Conservation (phyloP, 345 rosid genomes). For the Eucalyptus sp. region DNA sequence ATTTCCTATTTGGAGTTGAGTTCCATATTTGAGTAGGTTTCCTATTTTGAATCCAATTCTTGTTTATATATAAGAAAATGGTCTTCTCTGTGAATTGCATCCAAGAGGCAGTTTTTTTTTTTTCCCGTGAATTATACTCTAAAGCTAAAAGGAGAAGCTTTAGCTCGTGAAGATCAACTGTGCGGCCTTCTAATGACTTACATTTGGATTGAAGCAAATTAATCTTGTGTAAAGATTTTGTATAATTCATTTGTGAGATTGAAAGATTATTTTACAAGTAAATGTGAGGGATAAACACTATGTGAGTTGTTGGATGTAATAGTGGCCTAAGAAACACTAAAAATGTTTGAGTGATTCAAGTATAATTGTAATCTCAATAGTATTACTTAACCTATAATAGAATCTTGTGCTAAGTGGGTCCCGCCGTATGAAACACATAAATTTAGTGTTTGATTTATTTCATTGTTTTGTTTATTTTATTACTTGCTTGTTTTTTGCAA, state of each 20-base stretch:
- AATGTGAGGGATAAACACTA: background rate
- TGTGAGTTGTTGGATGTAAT: background rate
- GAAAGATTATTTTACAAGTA: background rate
- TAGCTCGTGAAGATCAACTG: background rate
- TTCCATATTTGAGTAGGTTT: background rate
- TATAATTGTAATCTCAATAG: background rate
- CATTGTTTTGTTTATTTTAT: background rate
- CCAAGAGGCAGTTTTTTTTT: background rate
- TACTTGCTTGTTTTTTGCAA: background rate
- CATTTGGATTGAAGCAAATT: background rate
- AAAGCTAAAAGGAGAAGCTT: background rate
- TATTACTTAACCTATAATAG: background rate
- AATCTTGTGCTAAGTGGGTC: background rate
- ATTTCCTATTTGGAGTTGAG: background rate
- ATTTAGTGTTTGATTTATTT: background rate
- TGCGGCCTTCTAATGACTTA: background rate
- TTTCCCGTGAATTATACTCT: background rate
- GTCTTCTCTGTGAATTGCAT: background rate
- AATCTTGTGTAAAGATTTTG: background rate
- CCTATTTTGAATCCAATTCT: background rate
- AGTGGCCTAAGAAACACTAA: background rate
- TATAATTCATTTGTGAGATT: background rate
- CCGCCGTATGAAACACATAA: accelerated
- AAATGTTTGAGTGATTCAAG: background rate
- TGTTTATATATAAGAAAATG: background rate